Evolutionary conservation across 345 rosid genomes (phyloP), one percentile per base, ranked within the genome.

Genomic region (Psidium friedrichsthalianum): DNA sequence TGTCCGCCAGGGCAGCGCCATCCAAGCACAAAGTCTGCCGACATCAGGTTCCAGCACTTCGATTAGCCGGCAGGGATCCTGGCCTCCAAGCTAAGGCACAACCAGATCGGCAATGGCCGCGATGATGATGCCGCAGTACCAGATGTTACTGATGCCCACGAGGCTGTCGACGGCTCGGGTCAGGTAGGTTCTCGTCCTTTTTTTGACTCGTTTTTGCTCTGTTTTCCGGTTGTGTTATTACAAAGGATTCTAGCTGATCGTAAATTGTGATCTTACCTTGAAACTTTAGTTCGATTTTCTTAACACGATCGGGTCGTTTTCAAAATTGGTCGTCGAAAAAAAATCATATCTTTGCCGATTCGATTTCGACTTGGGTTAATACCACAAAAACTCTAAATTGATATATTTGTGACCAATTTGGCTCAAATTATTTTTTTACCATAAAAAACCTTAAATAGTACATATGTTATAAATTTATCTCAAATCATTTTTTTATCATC

Each of bases 1-100:
- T 54, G 36, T 11, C 56, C 36, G 11, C 22, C 74, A 36, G 13
- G 10, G 21, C 32, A 15, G 64, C 36, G 36, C 8, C 69, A 8
- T 29, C 27, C 18, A n/a, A 58, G 32, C 69, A 58, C 54, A 40
- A 55, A 1, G 29, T 20, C 36, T 55, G 32, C 83, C 8, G 83
- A 55, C 55, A 36, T 44, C 36, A 55, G 83, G 55, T 44, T 81
- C 54, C 83, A 22, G 32, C 83, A 51, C 20, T 81, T 81, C 8
- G 83, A 81, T 21, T 55, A 49, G 51, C 74, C 87, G 6, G 76
- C 85, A 82, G 76, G 32, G 36, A 58, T 87, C 61, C 85, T 90
- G 29, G 89, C 92, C 51, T 88, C 90, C 83, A 90, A 86, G 90
- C 86, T 88, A 84, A 84, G 89, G 74, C 90, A 87, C 54, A 89